Evolutionary conservation across 2,329 filamentous ascomycete genomes (phyloP).

Genomic region (Phyllosticta capitalensis): DNA sequence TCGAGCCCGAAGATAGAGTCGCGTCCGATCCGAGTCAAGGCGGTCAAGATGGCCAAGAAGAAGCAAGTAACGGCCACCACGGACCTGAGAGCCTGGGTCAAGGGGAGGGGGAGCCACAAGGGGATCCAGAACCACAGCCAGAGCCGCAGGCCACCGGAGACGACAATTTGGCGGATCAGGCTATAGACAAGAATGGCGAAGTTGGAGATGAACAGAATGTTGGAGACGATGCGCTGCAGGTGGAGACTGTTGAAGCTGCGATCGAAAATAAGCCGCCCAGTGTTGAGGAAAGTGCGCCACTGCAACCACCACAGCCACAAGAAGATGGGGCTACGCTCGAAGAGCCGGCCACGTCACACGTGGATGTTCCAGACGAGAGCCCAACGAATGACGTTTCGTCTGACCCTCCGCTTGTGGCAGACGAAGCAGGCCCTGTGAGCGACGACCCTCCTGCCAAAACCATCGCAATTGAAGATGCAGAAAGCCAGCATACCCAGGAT

Average conservation of each 20-base stretch:
- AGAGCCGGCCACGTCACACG: not conserved
- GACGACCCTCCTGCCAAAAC: not conserved
- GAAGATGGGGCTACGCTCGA: not conserved
- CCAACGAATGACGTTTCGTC: not conserved
- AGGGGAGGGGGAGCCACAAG: no score
- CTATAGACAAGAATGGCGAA: no score
- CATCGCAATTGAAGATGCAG: no score
- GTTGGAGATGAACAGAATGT: no score
- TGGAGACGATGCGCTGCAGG: not conserved
- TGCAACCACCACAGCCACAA: not conserved
- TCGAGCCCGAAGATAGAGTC: not conserved
- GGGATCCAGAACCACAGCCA: not conserved
- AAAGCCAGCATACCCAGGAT: no score
- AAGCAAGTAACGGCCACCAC: not conserved
- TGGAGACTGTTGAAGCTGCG: not conserved
- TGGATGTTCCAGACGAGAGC: not conserved
- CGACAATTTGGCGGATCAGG: not conserved
- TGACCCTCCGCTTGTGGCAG: not conserved
- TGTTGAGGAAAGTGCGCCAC: not conserved
- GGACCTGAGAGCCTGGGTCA: not conserved
- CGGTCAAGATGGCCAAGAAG: not conserved
- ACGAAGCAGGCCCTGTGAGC: not conserved
- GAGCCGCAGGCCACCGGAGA: not conserved
- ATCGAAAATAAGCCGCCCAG: not conserved
- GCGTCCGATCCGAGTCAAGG: not conserved